Evolutionary conservation across 176 grass and related monocot species (phyloP).

Genomic region (Lolium perenne): DNA sequence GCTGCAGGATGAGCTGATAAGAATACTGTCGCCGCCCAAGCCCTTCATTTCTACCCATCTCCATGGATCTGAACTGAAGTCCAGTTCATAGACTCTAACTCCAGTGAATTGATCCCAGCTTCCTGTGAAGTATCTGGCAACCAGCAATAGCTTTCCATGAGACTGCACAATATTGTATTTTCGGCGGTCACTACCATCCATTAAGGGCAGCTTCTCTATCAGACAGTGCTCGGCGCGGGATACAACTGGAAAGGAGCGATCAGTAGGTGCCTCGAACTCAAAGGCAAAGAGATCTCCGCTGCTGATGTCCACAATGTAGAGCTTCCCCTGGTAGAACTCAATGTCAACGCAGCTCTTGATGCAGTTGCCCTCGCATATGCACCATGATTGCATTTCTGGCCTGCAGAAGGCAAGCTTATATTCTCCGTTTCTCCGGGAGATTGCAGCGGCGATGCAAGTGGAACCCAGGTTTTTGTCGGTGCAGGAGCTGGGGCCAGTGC

Average conservation of each 20-base stretch:
- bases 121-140: slow-evolving; percentile 22
- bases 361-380: slow-evolving; percentile 20
- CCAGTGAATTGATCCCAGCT: slow-evolving; percentile 5
- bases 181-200: not conserved
- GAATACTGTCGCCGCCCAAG: slow-evolving; percentile 12
- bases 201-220: not conserved
- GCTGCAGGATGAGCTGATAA: slow-evolving; percentile 16
- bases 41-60: slow-evolving; percentile 18
- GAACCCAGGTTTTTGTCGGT: not conserved
- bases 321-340: slow-evolving; percentile 27
- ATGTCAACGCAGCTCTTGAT: slow-evolving; percentile 19
- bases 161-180: slow-evolving; percentile 26
- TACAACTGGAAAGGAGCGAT: not conserved
- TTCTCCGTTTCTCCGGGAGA: slow-evolving; percentile 2
- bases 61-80: slow-evolving; percentile 25
- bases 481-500: not conserved
- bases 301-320: slow-evolving; percentile 14
- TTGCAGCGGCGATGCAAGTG: slow-evolving; percentile 19
- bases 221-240: slow-evolving; percentile 1
- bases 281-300: slow-evolving; percentile 9
- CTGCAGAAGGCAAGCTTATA: slow-evolving; percentile 26
- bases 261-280: not conserved
- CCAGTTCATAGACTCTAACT: slow-evolving; percentile 5
- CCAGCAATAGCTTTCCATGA: slow-evolving; percentile 27
- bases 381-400: slow-evolving; percentile 9